Evolutionary conservation across 345 rosid genomes (phyloP), one percentile per base, ranked within the genome.

Genomic region (Nasturtium officinale): DNA sequence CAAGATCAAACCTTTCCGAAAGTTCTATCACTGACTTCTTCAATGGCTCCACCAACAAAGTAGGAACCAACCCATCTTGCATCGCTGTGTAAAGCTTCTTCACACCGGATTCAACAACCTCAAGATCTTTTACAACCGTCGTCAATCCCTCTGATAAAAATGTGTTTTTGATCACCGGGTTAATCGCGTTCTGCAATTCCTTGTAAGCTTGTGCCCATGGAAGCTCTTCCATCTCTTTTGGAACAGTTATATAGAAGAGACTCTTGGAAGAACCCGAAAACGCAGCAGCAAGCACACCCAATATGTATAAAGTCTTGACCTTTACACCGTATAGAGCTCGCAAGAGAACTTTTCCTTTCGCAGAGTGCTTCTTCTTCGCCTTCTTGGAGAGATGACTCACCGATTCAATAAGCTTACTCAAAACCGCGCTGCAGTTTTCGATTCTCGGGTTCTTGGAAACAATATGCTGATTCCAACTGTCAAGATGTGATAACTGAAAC

Each of bases 321-420:
- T 87, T 86, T 56, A 83, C 96, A 15, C 96, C 96, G 47, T 83
- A 86, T 85, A 94, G 69, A n/a, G 92, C 92, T 15, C 82, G 85
- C 85, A 89, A 78, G 80, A 94, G 80, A 1, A 91, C 90, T 77
- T 87, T 85, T 43, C 84, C 94, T 65, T 89, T 85, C 6, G 77
- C 78, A 21, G 92, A 89, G 69, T 83, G 85, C 73, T 85, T 89
- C 18, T 85, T 90, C 69, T 75, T 67, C 73, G 83, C 87, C 18
- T 85, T 90, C 69, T 75, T 67, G 28, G 69, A 1, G 25, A 58
- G 17, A 33, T 23, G 75, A 65, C 81, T 51, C 26, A 86, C 17
- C 8, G 95, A 83, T 63, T 73, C 80, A 64, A 71, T 79, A 45
- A 91, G 85, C 30, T 55, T 60, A n/a, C 74, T 83, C 72, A 94